Base-by-base conservation (phyloP, 208 protist genomes). In the Blastocrithidia nonstop region DNA sequence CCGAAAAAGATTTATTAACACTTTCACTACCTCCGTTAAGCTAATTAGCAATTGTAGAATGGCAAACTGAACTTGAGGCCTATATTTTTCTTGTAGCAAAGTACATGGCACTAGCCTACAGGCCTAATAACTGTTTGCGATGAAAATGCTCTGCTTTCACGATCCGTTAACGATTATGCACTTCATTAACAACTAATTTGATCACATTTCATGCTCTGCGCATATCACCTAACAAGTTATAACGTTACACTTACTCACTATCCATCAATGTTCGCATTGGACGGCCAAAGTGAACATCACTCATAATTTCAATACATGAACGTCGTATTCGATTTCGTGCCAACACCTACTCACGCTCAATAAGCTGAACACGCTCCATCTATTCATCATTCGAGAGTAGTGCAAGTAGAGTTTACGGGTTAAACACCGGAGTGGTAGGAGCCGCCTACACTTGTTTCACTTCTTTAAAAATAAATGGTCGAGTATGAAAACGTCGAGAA, bases 311-410 rank as follows among this genome's bases (percentile, higher is more conserved):
- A n/a, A n/a, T n/a, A n/a, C n/a, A n/a, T n/a, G n/a, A n/a, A n/a
- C 61, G 68, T 45, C 56, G 59, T 20, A 84, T 15, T n/a, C 62
- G 55, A 28, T 65, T 48, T 16, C 77, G 52, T 22, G 61, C 69
- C 4, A 79, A 52, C 41, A 56, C 16, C 53, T 87, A 71, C 41
- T 78, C 68, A 11, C 56, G 45, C 32, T 67, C 61, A 33, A 86
- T 66, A 15, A 81, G 45, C 57, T 86, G 76, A 49, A 71, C 54
- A 11, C 71, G 54, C 44, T 76, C 76, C 15, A 52, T 66, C 15
- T 26, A 35, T 40, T 86, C 76, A 32, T 72, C 62, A 9, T 58
- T 33, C 33, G 52, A 11, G 3, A 75, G 17, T 35, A 61, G 53
- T 26, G 17, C 13, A 9, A 60, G 31, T 28, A 40, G 36, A 25